Percentiles rank a stretch among this genome's conserved stretches.
Evolutionary conservation across 805 yeast species (phyloP).

Genomic region (Starmerella vitae): DNA sequence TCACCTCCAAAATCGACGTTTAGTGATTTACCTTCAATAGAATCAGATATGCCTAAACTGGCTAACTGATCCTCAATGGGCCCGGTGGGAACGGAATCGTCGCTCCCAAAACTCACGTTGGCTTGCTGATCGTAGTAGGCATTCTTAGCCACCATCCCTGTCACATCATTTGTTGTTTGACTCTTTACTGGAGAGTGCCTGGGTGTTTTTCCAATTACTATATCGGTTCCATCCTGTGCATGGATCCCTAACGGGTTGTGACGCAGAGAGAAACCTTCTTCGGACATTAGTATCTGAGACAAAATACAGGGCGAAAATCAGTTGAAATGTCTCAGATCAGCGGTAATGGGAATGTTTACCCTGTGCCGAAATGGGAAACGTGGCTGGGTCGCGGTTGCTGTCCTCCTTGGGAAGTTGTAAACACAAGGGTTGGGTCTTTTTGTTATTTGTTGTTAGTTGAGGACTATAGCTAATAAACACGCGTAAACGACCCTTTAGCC

Average conservation of each 20-base stretch:
- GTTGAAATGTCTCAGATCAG: too few relatives aligned
- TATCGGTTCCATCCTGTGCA: conserved; percentile 26
- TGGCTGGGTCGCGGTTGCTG: too few relatives aligned
- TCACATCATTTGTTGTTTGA: not conserved
- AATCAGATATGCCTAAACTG: conserved; percentile 1
- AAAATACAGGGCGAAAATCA: too few relatives aligned
- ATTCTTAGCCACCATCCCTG: conserved; percentile 6
- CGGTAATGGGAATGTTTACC: too few relatives aligned
- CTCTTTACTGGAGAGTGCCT: conserved; percentile 3
- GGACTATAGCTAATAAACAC: too few relatives aligned
- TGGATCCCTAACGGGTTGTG: conserved; percentile 28
- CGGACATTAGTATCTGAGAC: too few relatives aligned
- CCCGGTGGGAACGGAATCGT: conserved; percentile 10
- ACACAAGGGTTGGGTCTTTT: too few relatives aligned
- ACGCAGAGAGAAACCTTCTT: conserved; percentile 18
- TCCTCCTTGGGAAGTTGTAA: too few relatives aligned
- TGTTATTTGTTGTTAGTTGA: too few relatives aligned
- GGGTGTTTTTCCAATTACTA: conserved; percentile 17
- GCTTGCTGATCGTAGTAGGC: conserved; percentile 4
- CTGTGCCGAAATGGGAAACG: too few relatives aligned
- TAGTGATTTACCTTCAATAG: not conserved
- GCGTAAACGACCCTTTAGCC: too few relatives aligned
- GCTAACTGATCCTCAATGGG: conserved; percentile 6
- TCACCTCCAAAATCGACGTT: conserved; percentile 10
- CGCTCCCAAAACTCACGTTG: not conserved